Conservation (phyloP, 1,284 basidiomycete species). For the Xerocomus alliaceus region DNA sequence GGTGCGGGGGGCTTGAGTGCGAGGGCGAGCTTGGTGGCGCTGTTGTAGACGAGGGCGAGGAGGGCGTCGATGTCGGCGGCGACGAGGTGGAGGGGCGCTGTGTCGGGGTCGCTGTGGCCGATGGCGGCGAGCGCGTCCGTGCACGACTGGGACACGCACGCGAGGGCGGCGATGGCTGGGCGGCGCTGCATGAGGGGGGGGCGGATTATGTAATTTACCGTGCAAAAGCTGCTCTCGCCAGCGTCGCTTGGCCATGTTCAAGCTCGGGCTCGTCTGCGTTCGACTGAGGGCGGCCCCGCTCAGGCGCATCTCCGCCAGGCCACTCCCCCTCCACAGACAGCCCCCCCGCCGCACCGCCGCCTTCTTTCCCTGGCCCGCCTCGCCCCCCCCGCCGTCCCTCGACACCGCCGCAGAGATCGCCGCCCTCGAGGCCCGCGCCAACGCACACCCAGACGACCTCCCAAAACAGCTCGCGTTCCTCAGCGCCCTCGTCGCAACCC, state of each 20-base stretch:
- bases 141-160: constrained; percentile 51
- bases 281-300: background rate
- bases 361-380: constrained; percentile 52
- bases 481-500: constrained; percentile 66
- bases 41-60: constrained; percentile 64
- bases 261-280: constrained; percentile 7
- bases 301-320: background rate
- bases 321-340: background rate
- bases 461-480: constrained; percentile 73
- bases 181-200: too few species aligned
- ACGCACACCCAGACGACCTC: constrained; percentile 70
- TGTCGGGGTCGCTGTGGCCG: constrained; percentile 13
- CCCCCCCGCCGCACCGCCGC: constrained; percentile 44
- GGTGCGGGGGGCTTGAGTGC: constrained; percentile 67
- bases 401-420: constrained; percentile 71
- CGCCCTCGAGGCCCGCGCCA: constrained; percentile 75
- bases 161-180: constrained; percentile 33
- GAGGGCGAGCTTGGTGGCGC: constrained; percentile 70
- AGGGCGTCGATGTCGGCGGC: constrained; percentile 66
- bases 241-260: constrained; percentile 10
- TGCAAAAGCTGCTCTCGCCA: too few species aligned
- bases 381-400: constrained; percentile 60
- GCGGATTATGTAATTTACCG: constrained; percentile 28
- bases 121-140: constrained; percentile 48
- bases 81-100: constrained; percentile 47